phyloP scores from a whole-genome alignment of 2,329 filamentous ascomycete genomes.

The Fusarium bulbicola region DNA sequence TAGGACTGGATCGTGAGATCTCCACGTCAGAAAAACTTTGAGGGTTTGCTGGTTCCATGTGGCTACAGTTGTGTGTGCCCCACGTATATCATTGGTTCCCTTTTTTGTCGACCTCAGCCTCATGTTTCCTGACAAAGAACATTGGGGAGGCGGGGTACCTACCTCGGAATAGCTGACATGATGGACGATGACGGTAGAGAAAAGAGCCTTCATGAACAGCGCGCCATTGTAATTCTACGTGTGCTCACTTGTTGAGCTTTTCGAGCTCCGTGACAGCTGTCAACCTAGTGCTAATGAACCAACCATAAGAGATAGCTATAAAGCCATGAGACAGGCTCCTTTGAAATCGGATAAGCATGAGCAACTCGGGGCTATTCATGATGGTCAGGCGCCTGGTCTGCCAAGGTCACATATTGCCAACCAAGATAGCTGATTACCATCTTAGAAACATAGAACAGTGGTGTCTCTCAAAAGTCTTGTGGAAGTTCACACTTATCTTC shows the following conservation, averaged over 20 bases:
- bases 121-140: background rate
- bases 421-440: background rate
- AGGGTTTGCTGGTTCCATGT: constrained; percentile 9
- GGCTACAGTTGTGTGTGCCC: constrained; percentile 1
- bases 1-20: constrained; percentile 1
- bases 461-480: background rate
- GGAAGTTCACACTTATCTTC: background rate
- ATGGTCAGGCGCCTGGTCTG: background rate
- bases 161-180: constrained; percentile 23
- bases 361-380: background rate
- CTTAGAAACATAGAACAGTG: background rate
- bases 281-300: background rate
- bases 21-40: constrained; percentile 9
- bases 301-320: background rate
- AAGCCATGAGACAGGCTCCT: background rate
- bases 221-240: background rate
- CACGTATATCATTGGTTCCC: background rate
- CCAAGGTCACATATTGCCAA: background rate
- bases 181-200: constrained; percentile 27
- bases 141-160: constrained; percentile 4
- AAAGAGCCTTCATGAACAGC: background rate
- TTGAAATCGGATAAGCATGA: background rate
- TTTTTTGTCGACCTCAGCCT: constrained; percentile 19
- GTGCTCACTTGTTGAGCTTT: background rate
- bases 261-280: background rate